These are phyloP conservation scores for Bertia moriformis DNA, from an alignment of 2,329 filamentous ascomycete species.

Conservation along the genomic window DNA sequence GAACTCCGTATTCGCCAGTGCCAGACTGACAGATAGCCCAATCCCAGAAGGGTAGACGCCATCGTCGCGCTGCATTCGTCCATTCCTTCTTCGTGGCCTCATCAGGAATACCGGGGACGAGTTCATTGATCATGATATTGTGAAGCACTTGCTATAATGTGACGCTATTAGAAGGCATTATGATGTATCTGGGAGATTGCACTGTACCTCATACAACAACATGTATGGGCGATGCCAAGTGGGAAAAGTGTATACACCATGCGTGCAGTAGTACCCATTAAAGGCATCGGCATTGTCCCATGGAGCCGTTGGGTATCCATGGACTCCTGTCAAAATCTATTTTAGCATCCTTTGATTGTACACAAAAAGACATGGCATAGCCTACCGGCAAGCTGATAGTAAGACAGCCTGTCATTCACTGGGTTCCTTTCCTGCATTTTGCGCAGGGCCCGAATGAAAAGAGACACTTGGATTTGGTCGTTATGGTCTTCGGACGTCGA, in stretches of 20 bases:
- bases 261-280: conserved; percentile 10
- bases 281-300: conserved; percentile 6
- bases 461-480: too few relatives aligned
- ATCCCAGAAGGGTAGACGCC: conserved; percentile 4
- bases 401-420: too few relatives aligned
- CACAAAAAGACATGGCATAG: too few relatives aligned
- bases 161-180: conserved; percentile 2
- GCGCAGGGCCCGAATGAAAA: too few relatives aligned
- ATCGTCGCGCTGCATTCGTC: conserved; percentile 6
- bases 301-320: conserved; percentile 3
- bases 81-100: background rate
- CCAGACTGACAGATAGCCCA: conserved; percentile 5
- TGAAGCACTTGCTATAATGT: conserved; percentile 1
- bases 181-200: background rate
- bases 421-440: too few relatives aligned
- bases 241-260: conserved; percentile 9
- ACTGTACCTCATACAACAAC: conserved; percentile 9
- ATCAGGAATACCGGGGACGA: background rate
- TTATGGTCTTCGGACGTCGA: too few relatives aligned
- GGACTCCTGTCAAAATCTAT: too few relatives aligned
- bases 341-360: too few relatives aligned
- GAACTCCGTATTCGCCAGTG: conserved; percentile 2
- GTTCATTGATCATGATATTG: background rate
- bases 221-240: conserved; percentile 14
- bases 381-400: conserved; percentile 6